Conservation (phyloP, 805 yeast species). For the Schwanniomyces pseudopolymorphus region DNA sequence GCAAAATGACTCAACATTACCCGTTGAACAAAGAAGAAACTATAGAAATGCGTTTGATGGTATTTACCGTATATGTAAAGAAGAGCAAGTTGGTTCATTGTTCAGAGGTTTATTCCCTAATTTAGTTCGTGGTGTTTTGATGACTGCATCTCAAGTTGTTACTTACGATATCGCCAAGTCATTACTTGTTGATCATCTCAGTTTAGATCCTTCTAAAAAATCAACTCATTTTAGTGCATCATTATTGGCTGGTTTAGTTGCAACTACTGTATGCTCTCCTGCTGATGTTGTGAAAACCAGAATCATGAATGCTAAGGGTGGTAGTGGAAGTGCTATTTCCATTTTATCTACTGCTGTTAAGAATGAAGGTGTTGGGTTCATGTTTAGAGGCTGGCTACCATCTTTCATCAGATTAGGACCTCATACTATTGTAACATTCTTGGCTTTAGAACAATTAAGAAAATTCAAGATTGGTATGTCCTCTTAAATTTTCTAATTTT, state of each 20-base stretch:
- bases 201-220: constrained; percentile 58
- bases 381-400: constrained; percentile 92
- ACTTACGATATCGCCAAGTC: constrained; percentile 77
- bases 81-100: constrained; percentile 60
- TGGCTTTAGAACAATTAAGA: constrained; percentile 67
- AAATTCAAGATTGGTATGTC: constrained; percentile 51
- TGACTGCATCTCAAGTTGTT: constrained; percentile 91
- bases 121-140: constrained; percentile 73
- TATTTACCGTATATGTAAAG: constrained; percentile 51
- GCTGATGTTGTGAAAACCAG: constrained; percentile 89
- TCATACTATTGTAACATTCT: constrained; percentile 66
- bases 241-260: constrained; percentile 79
- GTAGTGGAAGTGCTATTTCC: constrained; percentile 45
- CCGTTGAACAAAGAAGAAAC: constrained; percentile 63
- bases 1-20: constrained; percentile 83
- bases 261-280: constrained; percentile 90
- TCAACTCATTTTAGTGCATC: constrained; percentile 79
- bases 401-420: constrained; percentile 86
- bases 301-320: constrained; percentile 67
- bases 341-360: constrained; percentile 57
- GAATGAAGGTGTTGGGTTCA: constrained; percentile 71
- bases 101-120: constrained; percentile 80
- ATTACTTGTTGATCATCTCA: constrained; percentile 48
- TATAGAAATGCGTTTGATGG: constrained; percentile 82
- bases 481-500: constrained; percentile 1